Percentiles rank a stretch among this genome's conserved stretches.
phyloP scores from a whole-genome alignment of 495 filamentous ascomycete genomes.

The Aspergillus carlsbadensis region DNA sequence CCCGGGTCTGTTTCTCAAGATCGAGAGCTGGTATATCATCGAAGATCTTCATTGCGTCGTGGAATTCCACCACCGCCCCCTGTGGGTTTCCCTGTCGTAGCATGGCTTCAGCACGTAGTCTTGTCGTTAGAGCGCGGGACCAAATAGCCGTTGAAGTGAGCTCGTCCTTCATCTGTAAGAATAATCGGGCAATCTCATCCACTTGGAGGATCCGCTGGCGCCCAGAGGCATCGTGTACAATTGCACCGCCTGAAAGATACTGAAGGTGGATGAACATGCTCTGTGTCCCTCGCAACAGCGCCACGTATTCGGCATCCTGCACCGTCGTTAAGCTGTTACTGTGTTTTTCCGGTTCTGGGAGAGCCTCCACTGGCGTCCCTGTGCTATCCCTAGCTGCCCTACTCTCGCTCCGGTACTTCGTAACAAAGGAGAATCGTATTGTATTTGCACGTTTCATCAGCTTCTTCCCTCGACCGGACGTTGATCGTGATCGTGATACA shows the following conservation, averaged over 20 bases:
- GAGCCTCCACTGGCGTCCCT: conserved; percentile 11
- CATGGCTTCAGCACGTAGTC: conserved; percentile 21
- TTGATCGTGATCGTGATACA: conserved; percentile 23
- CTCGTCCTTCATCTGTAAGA: conserved; percentile 25
- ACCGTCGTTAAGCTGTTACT: conserved; percentile 12
- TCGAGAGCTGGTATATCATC: conserved; percentile 23
- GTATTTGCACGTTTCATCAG: conserved; percentile 30
- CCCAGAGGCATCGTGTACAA: conserved; percentile 31
- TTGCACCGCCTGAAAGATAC: conserved; percentile 23
- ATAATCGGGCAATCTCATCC: conserved; percentile 29
- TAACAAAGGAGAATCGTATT: conserved; percentile 31
- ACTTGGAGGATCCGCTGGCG: conserved; percentile 30
- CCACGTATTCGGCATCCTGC: conserved; percentile 20
- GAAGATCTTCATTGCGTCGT: conserved; percentile 26
- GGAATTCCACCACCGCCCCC: conserved; percentile 26
- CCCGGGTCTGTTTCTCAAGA: conserved; percentile 23
- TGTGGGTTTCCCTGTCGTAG: conserved; percentile 21
- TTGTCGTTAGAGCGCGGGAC: conserved; percentile 17
- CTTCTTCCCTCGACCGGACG: conserved; percentile 22
- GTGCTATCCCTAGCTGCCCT: conserved; percentile 16
- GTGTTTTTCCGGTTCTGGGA: conserved; percentile 7
- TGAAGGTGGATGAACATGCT: conserved; percentile 28
- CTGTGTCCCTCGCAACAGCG: conserved; percentile 20
- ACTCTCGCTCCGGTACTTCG: conserved; percentile 21
- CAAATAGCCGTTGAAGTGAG: conserved; percentile 16